phyloP scores from a whole-genome alignment of 1,284 basidiomycete species.

The Pascua sp. region DNA sequence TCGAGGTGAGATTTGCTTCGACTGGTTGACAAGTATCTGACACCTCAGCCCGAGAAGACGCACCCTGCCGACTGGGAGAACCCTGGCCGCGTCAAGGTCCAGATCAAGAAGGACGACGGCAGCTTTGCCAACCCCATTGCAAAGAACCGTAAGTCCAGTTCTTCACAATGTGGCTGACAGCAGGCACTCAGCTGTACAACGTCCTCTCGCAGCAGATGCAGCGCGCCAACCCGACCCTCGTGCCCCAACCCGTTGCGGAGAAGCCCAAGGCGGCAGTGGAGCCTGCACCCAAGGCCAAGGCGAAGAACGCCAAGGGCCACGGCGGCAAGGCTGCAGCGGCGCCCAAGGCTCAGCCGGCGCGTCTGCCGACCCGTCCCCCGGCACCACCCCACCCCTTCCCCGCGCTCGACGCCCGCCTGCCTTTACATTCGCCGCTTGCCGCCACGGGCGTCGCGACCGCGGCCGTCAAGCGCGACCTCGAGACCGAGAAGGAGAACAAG shows the following conservation, averaged over 20 bases:
- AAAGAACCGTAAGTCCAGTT: constrained; percentile 66
- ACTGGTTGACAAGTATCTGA: background rate
- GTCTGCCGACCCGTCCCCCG: constrained; percentile 33
- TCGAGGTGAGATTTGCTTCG: constrained; percentile 65
- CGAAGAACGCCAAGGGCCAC: constrained; percentile 10
- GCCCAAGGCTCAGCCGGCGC: background rate
- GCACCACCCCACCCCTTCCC: constrained; percentile 40
- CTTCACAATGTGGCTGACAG: background rate
- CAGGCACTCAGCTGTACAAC: constrained; percentile 80
- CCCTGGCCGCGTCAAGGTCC: constrained; percentile 85
- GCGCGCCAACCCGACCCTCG: constrained; percentile 63
- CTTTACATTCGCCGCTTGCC: constrained; percentile 44
- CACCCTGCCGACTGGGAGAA: constrained; percentile 98
- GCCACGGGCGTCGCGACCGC: constrained; percentile 45
- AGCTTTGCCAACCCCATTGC: constrained; percentile 66
- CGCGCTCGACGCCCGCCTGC: constrained; percentile 43
- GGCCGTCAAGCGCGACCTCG: constrained; percentile 45
- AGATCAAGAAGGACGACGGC: constrained; percentile 82
- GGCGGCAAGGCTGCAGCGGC: background rate
- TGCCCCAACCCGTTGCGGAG: constrained; percentile 30
- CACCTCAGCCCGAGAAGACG: constrained; percentile 59
- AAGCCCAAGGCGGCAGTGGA: constrained; percentile 15
- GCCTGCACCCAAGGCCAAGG: constrained; percentile 8
- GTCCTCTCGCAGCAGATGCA: constrained; percentile 73
- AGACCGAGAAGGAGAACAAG: constrained; percentile 47